Evolutionary conservation across 2,329 filamentous ascomycete species (phyloP).

Genomic region (Phyllosticta citribraziliensis): DNA sequence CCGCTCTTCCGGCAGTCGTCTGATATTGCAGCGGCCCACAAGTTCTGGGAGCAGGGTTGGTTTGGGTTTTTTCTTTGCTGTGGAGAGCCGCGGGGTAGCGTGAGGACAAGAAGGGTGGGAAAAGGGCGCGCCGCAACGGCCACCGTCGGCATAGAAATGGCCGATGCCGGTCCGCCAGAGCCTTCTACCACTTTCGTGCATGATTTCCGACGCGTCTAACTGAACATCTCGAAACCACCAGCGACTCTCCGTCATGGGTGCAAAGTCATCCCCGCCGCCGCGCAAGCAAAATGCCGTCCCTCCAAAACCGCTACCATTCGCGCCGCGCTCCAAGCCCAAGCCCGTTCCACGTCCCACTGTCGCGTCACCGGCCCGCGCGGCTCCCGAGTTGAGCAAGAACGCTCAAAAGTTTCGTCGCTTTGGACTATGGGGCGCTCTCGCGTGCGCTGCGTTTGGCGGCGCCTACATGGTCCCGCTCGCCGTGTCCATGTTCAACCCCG

Average conservation of each 20-base stretch:
- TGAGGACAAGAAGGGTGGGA: not conserved
- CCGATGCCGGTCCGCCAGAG: not conserved
- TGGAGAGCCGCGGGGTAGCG: not conserved
- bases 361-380: not conserved
- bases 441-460: not conserved
- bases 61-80: not conserved
- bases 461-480: not conserved
- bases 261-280: not conserved
- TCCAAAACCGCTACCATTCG: not conserved
- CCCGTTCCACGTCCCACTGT: not conserved
- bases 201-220: not conserved
- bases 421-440: not conserved
- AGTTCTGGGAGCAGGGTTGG: not conserved
- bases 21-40: not conserved
- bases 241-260: not conserved
- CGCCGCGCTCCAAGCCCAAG: not conserved
- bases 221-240: not conserved
- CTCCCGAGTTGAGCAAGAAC: not conserved
- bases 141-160: not conserved
- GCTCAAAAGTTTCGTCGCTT: not conserved
- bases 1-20: not conserved
- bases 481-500: conserved; percentile 6
- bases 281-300: not conserved
- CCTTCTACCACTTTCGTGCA: not conserved
- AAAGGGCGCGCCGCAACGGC: not conserved